A percentile compares a stretch with the other conserved stretches of the same genome.
Conservation (phyloP, 169 alveolate genomes). For the Miamiensis avidus region DNA sequence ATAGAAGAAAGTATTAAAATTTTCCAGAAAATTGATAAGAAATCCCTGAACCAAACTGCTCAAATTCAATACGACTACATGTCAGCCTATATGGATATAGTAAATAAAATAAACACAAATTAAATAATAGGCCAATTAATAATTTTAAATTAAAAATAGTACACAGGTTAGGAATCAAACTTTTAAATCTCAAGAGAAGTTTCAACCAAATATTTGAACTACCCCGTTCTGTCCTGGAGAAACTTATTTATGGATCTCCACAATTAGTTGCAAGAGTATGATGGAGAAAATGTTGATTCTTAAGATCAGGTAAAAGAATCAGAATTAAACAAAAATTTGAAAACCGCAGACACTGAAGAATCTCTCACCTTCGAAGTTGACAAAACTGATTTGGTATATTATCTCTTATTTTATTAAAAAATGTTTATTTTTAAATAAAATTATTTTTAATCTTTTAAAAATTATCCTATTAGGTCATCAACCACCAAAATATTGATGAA, state of each 20-base stretch:
- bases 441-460: not conserved
- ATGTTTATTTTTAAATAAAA: not conserved
- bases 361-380: not conserved
- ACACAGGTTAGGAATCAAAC: slow-evolving; percentile 58
- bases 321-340: slow-evolving; percentile 5
- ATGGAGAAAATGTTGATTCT: slow-evolving; percentile 52
- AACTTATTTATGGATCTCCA: slow-evolving; percentile 64
- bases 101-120: no score
- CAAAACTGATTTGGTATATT: slow-evolving; percentile 7
- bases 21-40: slow-evolving; percentile 29
- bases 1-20: slow-evolving; percentile 66
- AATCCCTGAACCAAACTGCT: slow-evolving; percentile 23
- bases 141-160: slow-evolving; percentile 6
- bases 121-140: no score
- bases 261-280: slow-evolving; percentile 67
- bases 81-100: slow-evolving; percentile 76
- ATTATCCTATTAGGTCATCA: slow-evolving; percentile 7
- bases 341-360: not conserved
- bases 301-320: slow-evolving; percentile 39
- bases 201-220: slow-evolving; percentile 63
- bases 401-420: not conserved
- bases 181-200: slow-evolving; percentile 68
- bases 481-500: slow-evolving; percentile 45
- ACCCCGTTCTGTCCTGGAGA: slow-evolving; percentile 75
- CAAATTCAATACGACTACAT: slow-evolving; percentile 70